Evolutionary conservation across 257 asterid genomes (phyloP), one percentile per base, ranked within the genome.

Genomic region (Thymus quinquecostatus): DNA sequence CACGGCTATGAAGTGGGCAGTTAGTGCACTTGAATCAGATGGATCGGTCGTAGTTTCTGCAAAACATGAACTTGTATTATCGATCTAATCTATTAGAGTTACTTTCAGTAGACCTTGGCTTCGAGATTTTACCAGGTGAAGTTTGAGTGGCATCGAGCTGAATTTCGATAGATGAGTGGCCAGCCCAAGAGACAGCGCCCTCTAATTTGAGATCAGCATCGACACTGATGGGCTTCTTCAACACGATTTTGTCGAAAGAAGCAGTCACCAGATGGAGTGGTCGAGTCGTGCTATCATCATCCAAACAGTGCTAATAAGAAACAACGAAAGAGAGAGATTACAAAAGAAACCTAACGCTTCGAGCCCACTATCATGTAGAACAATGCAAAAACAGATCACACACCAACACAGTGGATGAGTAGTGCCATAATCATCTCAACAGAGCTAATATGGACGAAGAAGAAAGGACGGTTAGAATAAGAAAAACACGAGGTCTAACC

Each of bases 121-220:
- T 12, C 56, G 57, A 67, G 72, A 41, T 69, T 67, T 13, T 88
- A 93, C 97, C 98, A 59, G 75, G 66, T 10, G 79, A 50, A 59
- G 84, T 81, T 77, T 91, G 96, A 75, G 85, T 89, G 45, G 89
- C 91, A 6, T 91, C 95, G 12, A 94, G 91, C 76, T 91, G 98
- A 77, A 91, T 83, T 81, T 85, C 96, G 64, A 94, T 91, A 47
- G 97, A 91, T 61, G 97, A 91, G 53, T 73, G 84, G 45, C 97
- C 98, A 70, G 89, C 96, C 97, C 97, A 94, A 69, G 89, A 84
- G 74, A 87, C 98, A 75, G 97, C 91, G 50, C 97, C 98, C 34
- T 83, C 82, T 67, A 91, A 79, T 80, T 77, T 87, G 66, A 91
- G 88, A 79, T 89, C 98, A 65, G 73, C 69, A 45, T 89, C 91